These are phyloP conservation scores for Xylaria venustula DNA, from an alignment of 495 filamentous ascomycete genomes.

Conservation along the genomic window DNA sequence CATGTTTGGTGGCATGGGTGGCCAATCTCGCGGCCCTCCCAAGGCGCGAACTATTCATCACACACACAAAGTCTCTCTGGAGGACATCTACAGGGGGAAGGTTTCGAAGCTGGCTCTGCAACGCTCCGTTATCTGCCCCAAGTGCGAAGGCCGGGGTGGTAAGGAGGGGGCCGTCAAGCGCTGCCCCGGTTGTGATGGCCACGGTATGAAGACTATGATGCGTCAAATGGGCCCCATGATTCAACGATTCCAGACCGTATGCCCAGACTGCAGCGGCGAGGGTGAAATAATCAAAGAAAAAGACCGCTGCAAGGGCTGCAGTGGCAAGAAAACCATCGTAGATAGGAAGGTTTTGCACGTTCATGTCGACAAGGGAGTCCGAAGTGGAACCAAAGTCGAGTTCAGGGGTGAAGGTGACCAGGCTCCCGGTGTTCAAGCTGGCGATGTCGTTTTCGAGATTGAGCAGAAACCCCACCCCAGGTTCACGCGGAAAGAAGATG, in stretches of 20 bases:
- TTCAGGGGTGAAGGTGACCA: conserved; percentile 98
- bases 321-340: conserved; percentile 94
- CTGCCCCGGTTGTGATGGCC: conserved; percentile 85
- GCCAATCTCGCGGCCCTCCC: conserved; percentile 80
- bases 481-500: conserved; percentile 95
- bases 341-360: conserved; percentile 98
- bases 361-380: conserved; percentile 92
- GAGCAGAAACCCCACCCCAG: conserved; percentile 95
- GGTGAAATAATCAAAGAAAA: conserved; percentile 94
- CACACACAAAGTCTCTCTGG: conserved; percentile 94
- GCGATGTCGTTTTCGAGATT: conserved; percentile 96
- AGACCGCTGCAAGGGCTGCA: conserved; percentile 92
- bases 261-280: conserved; percentile 95
- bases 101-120: conserved; percentile 95
- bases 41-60: conserved; percentile 97
- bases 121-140: conserved; percentile 93
- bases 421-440: conserved; percentile 84
- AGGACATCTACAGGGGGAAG: conserved; percentile 98
- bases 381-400: conserved; percentile 90
- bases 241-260: conserved; percentile 98
- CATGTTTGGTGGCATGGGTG: conserved; percentile 79
- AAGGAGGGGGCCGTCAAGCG: conserved; percentile 95
- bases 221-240: conserved; percentile 99
- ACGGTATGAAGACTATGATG: conserved; percentile 99
- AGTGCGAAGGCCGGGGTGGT: conserved; percentile 92